Percentiles rank a stretch among this genome's conserved stretches.
Evolutionary conservation across 805 yeast genomes (phyloP).

Genomic region (Yamadazyma endophytica): DNA sequence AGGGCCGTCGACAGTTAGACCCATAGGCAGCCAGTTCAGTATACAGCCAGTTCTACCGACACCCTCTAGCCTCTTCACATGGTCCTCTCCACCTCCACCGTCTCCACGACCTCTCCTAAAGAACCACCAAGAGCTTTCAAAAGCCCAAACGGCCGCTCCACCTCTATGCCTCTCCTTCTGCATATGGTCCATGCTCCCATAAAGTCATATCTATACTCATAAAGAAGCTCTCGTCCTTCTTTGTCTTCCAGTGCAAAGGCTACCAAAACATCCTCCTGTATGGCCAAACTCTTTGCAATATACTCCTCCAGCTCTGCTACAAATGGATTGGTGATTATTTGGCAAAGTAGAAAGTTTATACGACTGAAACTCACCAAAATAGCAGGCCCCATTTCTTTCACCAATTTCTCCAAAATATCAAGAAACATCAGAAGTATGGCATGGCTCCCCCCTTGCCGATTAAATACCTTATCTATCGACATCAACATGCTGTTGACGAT

Average conservation of each 20-base stretch:
- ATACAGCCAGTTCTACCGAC: too few species aligned
- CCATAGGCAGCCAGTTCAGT: too few species aligned
- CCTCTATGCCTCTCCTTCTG: not conserved
- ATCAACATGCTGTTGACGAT: slow-evolving; percentile 17
- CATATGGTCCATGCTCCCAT: slow-evolving; percentile 30
- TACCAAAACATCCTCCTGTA: slow-evolving; percentile 18
- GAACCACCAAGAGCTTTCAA: too few species aligned
- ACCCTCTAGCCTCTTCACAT: too few species aligned
- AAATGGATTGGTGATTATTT: slow-evolving; percentile 25
- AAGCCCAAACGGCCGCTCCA: not conserved
- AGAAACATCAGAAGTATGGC: slow-evolving; percentile 2
- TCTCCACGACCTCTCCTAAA: too few species aligned
- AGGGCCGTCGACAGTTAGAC: too few species aligned
- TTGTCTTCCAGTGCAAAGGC: slow-evolving; percentile 10
- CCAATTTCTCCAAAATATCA: slow-evolving; percentile 1
- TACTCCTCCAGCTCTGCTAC: slow-evolving; percentile 18
- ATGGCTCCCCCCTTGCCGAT: slow-evolving; percentile 6
- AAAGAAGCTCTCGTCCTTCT: slow-evolving; percentile 15
- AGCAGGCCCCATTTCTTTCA: slow-evolving; percentile 1
- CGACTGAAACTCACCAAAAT: slow-evolving; percentile 14
- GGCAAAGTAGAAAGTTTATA: slow-evolving; percentile 25
- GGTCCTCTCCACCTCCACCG: too few species aligned
- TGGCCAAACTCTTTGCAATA: slow-evolving; percentile 16
- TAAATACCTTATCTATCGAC: slow-evolving; percentile 11
- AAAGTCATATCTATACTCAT: slow-evolving; percentile 28